These are phyloP conservation scores for Pyrus pyrifolia DNA, from an alignment of 306 rosid genomes.

Conservation along the genomic window DNA sequence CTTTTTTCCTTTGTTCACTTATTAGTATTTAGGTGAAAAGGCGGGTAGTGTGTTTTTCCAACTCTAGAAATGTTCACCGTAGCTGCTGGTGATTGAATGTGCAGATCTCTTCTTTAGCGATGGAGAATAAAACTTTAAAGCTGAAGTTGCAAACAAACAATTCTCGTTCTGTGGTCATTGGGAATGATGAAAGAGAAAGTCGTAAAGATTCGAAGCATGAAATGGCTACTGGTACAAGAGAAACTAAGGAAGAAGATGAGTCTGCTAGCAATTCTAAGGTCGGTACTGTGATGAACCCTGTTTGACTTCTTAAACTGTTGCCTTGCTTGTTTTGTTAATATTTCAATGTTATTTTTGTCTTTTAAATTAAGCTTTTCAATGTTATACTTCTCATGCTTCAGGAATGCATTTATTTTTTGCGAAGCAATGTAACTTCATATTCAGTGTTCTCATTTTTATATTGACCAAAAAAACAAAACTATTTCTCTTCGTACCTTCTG, in stretches of 20 bases:
- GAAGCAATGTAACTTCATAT: neutral
- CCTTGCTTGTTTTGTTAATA: neutral
- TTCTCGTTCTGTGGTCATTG: constrained; percentile 19
- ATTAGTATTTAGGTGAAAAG: neutral
- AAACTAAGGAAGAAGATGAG: constrained; percentile 35
- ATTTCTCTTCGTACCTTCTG: neutral
- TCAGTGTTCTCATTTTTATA: neutral
- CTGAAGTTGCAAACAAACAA: constrained; percentile 52
- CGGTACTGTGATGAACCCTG: neutral
- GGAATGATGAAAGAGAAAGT: constrained; percentile 12
- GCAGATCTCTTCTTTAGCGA: constrained; percentile 67
- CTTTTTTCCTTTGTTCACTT: neutral
- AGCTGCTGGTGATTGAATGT: constrained; percentile 16
- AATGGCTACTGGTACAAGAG: constrained; percentile 21
- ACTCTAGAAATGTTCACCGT: neutral
- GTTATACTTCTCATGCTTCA: neutral
- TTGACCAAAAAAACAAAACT: too few species aligned
- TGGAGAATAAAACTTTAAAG: constrained; percentile 60
- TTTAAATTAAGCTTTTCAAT: neutral
- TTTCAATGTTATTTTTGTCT: too few species aligned
- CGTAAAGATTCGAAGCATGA: constrained; percentile 26
- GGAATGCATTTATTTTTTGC: neutral
- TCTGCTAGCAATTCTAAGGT: constrained; percentile 43
- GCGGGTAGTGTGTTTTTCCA: neutral
- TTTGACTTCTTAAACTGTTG: neutral